phyloP scores from a whole-genome alignment of 371 early-diverging fungal genomes.

The Funneliformis caledonium region DNA sequence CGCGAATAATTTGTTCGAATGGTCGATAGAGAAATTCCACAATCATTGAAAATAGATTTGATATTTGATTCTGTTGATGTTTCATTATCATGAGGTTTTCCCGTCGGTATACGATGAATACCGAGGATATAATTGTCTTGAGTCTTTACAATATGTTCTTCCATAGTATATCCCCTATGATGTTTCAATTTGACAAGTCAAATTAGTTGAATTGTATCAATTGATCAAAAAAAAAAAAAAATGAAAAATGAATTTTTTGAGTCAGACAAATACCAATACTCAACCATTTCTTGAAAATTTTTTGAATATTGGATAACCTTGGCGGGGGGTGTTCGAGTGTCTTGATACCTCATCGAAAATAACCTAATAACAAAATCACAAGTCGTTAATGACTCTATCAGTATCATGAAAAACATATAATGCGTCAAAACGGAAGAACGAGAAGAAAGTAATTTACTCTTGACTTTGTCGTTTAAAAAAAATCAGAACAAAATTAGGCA shows the following conservation, averaged over 20 bases:
- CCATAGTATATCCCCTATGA: slow-evolving; percentile 76
- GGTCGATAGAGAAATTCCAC: slow-evolving; percentile 17
- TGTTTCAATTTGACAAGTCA: slow-evolving; percentile 25
- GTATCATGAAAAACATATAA: no score
- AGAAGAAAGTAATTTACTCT: slow-evolving; percentile 42
- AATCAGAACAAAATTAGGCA: slow-evolving; percentile 62
- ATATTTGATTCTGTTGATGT: slow-evolving; percentile 29
- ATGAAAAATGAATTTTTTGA: not conserved
- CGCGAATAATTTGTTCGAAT: not conserved
- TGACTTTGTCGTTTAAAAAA: slow-evolving; percentile 50
- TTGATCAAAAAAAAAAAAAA: not conserved
- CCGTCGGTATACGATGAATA: slow-evolving; percentile 74
- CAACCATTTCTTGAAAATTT: slow-evolving; percentile 25
- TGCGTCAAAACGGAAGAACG: no score
- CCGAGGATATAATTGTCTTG: slow-evolving; percentile 88
- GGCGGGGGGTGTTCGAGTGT: slow-evolving; percentile 24
- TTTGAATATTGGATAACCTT: slow-evolving; percentile 21
- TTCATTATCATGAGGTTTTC: slow-evolving; percentile 26
- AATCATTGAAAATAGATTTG: slow-evolving; percentile 20
- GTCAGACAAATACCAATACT: slow-evolving; percentile 6
- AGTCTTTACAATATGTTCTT: slow-evolving; percentile 88
- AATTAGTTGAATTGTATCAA: not conserved
- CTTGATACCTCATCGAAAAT: not conserved
- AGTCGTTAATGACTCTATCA: no score
- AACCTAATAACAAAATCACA: slow-evolving; percentile 7